Evolutionary conservation across 176 grass and related monocot genomes (phyloP).

Genomic region (Areca catechu): DNA sequence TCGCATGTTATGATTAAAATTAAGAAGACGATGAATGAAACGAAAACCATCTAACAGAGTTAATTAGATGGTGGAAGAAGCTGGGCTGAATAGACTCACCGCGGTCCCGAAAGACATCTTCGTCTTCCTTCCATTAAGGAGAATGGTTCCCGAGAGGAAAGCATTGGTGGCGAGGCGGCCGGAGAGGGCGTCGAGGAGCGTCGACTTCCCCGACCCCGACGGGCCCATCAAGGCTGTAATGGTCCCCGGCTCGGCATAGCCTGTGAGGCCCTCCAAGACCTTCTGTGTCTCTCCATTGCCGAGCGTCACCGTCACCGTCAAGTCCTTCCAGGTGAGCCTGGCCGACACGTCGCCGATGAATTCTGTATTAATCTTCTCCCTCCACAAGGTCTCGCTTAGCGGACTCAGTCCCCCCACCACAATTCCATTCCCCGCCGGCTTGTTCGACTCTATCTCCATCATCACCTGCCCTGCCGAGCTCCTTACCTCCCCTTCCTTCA

Average conservation of each 20-base stretch:
- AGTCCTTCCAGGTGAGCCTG: constrained; percentile 95
- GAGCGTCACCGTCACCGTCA: constrained; percentile 69
- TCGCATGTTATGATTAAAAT: too few relatives aligned
- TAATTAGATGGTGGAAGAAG: too few relatives aligned
- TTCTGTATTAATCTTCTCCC: constrained; percentile 22
- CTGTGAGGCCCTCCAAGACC: constrained; percentile 82
- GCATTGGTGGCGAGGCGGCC: constrained; percentile 84
- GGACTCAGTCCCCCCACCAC: constrained; percentile 69
- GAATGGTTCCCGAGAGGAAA: constrained; percentile 71
- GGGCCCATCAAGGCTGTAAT: constrained; percentile 88
- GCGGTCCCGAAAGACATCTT: constrained; percentile 97
- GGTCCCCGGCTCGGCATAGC: constrained; percentile 77
- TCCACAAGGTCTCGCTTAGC: constrained; percentile 89
- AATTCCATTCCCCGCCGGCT: constrained; percentile 30
- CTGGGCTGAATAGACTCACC: constrained; percentile 19
- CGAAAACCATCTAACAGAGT: too few relatives aligned
- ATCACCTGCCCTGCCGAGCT: constrained; percentile 52
- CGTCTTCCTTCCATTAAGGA: constrained; percentile 89
- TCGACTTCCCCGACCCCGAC: constrained; percentile 95
- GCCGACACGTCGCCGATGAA: constrained; percentile 80
- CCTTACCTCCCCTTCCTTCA: constrained; percentile 24
- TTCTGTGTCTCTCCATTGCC: constrained; percentile 65
- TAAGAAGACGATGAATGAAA: too few relatives aligned
- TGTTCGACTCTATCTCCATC: constrained; percentile 67
- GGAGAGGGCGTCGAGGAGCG: constrained; percentile 87